Evolutionary conservation across 2,329 filamentous ascomycete species (phyloP), one percentile per base, ranked within the genome.

Genomic region (Rhytidhysteron rufulum): DNA sequence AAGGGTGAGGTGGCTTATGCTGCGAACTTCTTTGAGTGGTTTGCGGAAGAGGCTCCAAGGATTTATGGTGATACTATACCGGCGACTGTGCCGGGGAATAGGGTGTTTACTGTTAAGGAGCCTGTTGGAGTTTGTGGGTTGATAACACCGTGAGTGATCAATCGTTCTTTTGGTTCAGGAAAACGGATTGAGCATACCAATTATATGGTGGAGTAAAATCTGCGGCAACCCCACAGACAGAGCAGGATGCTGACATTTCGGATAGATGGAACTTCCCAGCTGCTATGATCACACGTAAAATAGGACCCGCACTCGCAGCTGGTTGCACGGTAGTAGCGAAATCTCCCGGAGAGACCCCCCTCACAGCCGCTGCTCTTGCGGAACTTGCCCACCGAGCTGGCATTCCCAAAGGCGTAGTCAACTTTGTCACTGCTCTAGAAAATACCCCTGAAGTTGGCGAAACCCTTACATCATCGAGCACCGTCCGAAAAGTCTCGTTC

Each of bases 291-390:
- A 74, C 71, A 18, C 63, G 71, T 37, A 75, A 75, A 51, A 72
- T 74, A 37, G 71, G 70, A 3, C 71, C 87, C 2, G 86, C 86
- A 7, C 75, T 97, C 41, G 93, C 93, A 15, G 90, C 89, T n/a
- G 93, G 93, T 43, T 97, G 91, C 70, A 95, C 91, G 0, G 86
- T 95, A 2, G 90, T 97, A 2, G 83, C 83, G 55, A 98, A 98
- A 67, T 85, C 89, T 13, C 90, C 91, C 1, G 83, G 84, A 35
- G 91, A 97, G 72, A 96, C 93, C 1, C 93, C 91, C 0, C 93
- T 91, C 63, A 95, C 90, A 18, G 82, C 88, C 0, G 82, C 95
- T 27, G 91, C 91, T 1, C 68, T 97, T 16, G 88, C 88, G 1
- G 90, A 95, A 67, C 79, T 97, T 29, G 88, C 85, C 8, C 79